Evolutionary conservation across 2,329 filamentous ascomycete genomes (phyloP).

Genomic region (Fusarium graminum): DNA sequence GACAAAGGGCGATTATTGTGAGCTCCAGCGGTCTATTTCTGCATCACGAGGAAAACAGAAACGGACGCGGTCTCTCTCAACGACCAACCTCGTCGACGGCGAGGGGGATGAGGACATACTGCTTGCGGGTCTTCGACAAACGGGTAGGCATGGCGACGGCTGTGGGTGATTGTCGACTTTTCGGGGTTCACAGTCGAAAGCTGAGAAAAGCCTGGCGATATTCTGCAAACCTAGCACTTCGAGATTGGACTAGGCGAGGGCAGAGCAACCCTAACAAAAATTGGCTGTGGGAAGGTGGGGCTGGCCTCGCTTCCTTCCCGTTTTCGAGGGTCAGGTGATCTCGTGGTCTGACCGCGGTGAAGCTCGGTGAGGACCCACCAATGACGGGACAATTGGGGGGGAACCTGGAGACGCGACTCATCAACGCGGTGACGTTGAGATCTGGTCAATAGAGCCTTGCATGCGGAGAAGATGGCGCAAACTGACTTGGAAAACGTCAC

Average conservation of each 20-base stretch:
- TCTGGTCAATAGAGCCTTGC: neutral
- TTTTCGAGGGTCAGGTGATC: constrained; percentile 51
- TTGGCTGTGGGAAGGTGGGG: constrained; percentile 30
- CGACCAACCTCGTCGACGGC: constrained; percentile 42
- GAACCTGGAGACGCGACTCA: constrained; percentile 32
- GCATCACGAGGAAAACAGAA: neutral
- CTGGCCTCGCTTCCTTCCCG: neutral
- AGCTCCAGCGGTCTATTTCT: constrained; percentile 35
- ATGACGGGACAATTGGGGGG: constrained; percentile 25
- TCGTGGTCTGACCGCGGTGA: constrained; percentile 42
- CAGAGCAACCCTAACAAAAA: constrained; percentile 57
- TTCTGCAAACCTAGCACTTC: constrained; percentile 53
- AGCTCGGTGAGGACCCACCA: constrained; percentile 38
- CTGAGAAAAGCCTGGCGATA: constrained; percentile 55
- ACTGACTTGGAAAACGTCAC: constrained; percentile 38
- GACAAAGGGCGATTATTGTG: constrained; percentile 40
- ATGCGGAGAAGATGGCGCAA: constrained; percentile 37
- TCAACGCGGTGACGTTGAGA: constrained; percentile 8
- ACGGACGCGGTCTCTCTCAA: constrained; percentile 36
- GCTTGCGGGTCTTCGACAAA: constrained; percentile 82
- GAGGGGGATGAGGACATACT: constrained; percentile 66
- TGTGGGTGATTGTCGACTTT: constrained; percentile 58
- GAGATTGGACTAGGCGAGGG: constrained; percentile 57
- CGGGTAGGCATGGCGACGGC: constrained; percentile 78
- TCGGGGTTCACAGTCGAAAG: constrained; percentile 54